Evolutionary conservation across 805 yeast genomes (phyloP).

Genomic region (Millerozyma acaciae): DNA sequence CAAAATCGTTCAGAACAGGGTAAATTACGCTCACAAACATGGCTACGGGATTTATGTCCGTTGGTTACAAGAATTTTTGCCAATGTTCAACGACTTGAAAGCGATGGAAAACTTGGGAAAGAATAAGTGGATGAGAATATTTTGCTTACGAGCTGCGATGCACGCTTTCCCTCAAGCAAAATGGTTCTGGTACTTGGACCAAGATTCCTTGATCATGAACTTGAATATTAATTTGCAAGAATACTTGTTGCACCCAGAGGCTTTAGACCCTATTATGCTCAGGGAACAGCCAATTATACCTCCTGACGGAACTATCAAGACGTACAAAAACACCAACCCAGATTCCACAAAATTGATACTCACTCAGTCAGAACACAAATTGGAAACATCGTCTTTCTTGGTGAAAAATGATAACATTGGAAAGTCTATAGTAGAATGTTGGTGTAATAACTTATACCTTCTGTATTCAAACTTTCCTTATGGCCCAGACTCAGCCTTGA

Average conservation of each 20-base stretch:
- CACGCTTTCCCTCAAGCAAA: constrained; percentile 88
- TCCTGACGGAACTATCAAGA: constrained; percentile 62
- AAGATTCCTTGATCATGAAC: constrained; percentile 74
- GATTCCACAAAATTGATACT: constrained; percentile 55
- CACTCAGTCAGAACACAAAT: constrained; percentile 62
- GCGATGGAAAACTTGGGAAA: constrained; percentile 40
- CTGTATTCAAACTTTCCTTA: constrained; percentile 58
- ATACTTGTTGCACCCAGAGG: constrained; percentile 57
- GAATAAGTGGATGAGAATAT: constrained; percentile 60
- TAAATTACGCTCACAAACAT: constrained; percentile 80
- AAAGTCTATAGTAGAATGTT: constrained; percentile 67
- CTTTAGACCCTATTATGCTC: constrained; percentile 58
- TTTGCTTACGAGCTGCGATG: constrained; percentile 81
- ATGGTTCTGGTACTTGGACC: constrained; percentile 85
- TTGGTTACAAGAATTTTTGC: constrained; percentile 80
- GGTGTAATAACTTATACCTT: constrained; percentile 72
- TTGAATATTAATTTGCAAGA: constrained; percentile 55
- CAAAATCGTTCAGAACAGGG: constrained; percentile 76
- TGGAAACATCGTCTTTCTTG: constrained; percentile 71
- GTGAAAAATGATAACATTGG: constrained; percentile 63
- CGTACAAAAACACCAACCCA: constrained; percentile 59
- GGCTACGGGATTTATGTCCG: constrained; percentile 81
- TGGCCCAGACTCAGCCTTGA: constrained; percentile 63
- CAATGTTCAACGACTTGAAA: constrained; percentile 45
- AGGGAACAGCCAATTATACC: constrained; percentile 72